phyloP scores from a whole-genome alignment of 495 filamentous ascomycete genomes.

The Lentithecium fluviatile region DNA sequence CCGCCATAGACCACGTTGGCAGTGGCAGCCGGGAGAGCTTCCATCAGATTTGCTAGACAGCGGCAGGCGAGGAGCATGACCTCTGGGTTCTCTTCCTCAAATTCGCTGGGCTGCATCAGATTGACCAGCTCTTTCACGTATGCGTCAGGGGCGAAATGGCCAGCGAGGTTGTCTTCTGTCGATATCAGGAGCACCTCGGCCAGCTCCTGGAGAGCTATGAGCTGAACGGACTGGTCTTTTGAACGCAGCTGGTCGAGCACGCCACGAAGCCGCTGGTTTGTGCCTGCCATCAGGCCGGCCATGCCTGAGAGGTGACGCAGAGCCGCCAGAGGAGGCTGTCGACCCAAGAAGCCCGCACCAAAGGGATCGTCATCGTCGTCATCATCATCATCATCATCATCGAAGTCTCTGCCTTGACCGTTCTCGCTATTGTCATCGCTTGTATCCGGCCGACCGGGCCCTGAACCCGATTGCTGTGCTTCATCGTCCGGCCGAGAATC shows the following conservation, averaged over 20 bases:
- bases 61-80: conserved; percentile 97
- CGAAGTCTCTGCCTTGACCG: conserved; percentile 56
- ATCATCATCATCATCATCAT: conserved; percentile 63
- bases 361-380: conserved; percentile 82
- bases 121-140: conserved; percentile 93
- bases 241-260: conserved; percentile 80
- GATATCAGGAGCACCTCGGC: conserved; percentile 91
- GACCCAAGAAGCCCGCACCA: conserved; percentile 66
- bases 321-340: conserved; percentile 71
- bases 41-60: conserved; percentile 96
- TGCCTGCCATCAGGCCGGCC: conserved; percentile 62
- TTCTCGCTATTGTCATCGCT: conserved; percentile 53
- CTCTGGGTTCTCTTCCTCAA: conserved; percentile 88
- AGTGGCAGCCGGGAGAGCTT: conserved; percentile 86
- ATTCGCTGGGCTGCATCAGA: conserved; percentile 86
- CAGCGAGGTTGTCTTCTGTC: conserved; percentile 94
- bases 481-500: conserved; percentile 55
- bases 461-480: conserved; percentile 38
- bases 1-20: conserved; percentile 95
- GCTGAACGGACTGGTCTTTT: conserved; percentile 82
- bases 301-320: conserved; percentile 86
- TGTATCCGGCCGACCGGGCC: conserved; percentile 40
- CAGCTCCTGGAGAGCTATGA: conserved; percentile 89
- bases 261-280: conserved; percentile 74
- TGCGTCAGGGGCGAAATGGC: conserved; percentile 89